Evolutionary conservation across 2,329 filamentous ascomycete species (phyloP).

Genomic region (Penicillium frequentans): DNA sequence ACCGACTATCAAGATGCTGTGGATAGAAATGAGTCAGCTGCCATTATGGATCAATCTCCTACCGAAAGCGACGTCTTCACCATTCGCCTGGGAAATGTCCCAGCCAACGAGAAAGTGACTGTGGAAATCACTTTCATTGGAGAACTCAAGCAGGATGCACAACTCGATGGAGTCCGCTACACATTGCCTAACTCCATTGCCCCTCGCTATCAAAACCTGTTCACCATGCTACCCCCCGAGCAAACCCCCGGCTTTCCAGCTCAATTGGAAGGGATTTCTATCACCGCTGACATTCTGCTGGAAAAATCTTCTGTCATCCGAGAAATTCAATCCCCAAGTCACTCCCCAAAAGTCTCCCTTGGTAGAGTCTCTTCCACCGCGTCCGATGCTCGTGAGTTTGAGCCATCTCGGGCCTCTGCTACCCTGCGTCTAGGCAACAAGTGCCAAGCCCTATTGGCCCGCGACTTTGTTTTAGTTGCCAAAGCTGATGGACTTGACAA

Average conservation of each 20-base stretch:
- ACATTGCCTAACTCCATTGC: slow-evolving; percentile 68
- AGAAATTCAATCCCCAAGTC: slow-evolving; percentile 65
- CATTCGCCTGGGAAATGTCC: slow-evolving; percentile 67
- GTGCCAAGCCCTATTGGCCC: slow-evolving; percentile 46
- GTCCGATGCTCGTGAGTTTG: slow-evolving; percentile 43
- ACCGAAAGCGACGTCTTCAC: slow-evolving; percentile 66
- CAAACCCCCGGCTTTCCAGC: neutral
- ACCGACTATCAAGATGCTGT: slow-evolving; percentile 61
- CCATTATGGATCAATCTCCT: slow-evolving; percentile 62
- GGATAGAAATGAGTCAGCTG: slow-evolving; percentile 60
- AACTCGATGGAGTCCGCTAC: slow-evolving; percentile 66
- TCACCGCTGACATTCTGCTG: slow-evolving; percentile 62
- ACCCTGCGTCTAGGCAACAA: slow-evolving; percentile 53
- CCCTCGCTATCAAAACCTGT: slow-evolving; percentile 60
- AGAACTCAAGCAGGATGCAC: slow-evolving; percentile 70
- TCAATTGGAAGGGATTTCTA: slow-evolving; percentile 47
- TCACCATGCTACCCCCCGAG: neutral
- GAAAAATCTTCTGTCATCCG: slow-evolving; percentile 57
- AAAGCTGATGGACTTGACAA: slow-evolving; percentile 59
- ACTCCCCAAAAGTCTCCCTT: slow-evolving; percentile 65
- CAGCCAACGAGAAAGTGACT: slow-evolving; percentile 55
- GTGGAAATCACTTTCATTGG: slow-evolving; percentile 67
- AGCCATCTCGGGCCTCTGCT: slow-evolving; percentile 62
- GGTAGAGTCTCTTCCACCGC: slow-evolving; percentile 55
- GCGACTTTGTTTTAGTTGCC: slow-evolving; percentile 68